Evolutionary conservation across 306 rosid genomes (phyloP).

Genomic region (Betula pendula): DNA sequence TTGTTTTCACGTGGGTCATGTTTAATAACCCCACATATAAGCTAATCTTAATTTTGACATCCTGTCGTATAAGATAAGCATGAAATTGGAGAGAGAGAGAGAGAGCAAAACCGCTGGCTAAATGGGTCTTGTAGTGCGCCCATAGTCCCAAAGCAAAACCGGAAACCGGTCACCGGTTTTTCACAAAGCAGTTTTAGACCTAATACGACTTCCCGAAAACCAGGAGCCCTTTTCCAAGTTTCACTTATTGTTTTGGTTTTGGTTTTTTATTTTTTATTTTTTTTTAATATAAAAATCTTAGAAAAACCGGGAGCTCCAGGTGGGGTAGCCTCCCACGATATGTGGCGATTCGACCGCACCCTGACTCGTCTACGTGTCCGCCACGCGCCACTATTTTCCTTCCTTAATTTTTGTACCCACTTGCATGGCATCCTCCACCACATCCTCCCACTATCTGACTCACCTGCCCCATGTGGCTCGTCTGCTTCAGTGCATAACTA

Average conservation of each 20-base stretch:
- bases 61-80: conserved; percentile 3
- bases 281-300: not conserved
- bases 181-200: conserved; percentile 25
- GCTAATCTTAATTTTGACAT: not conserved
- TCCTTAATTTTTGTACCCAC: conserved; percentile 44
- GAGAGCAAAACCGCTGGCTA: conserved; percentile 46
- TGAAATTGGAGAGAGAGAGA: not conserved
- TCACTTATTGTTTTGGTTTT: not conserved
- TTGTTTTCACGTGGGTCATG: conserved; percentile 12
- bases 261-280: not conserved
- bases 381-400: conserved; percentile 63
- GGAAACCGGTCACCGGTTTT: conserved; percentile 48
- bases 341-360: conserved; percentile 92
- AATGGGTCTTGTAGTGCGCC: conserved; percentile 40
- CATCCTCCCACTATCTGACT: not conserved
- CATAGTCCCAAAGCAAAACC: conserved; percentile 50
- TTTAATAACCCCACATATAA: not conserved
- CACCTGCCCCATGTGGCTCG: conserved; percentile 21
- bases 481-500: accelerated
- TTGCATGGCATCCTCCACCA: conserved; percentile 56
- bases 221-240: conserved; percentile 55
- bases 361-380: conserved; percentile 43
- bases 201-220: conserved; percentile 66
- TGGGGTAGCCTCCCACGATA: conserved; percentile 44
- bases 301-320: not conserved